Evolutionary conservation across 164 flowering plant species (phyloP).

Genomic region (Nymphaea thermarum): DNA sequence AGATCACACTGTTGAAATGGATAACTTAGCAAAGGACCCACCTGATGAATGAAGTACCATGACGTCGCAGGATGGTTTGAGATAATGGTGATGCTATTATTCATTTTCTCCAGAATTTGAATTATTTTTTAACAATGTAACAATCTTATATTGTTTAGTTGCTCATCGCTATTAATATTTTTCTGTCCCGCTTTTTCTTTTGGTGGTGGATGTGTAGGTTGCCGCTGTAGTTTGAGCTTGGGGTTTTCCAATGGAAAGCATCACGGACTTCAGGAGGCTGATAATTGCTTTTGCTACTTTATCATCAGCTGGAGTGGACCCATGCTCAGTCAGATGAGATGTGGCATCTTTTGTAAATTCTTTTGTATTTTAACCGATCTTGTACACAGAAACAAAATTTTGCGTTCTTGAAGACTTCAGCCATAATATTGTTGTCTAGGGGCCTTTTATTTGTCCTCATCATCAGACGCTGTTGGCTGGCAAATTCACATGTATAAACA

Average conservation of each 20-base stretch:
- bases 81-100: neutral
- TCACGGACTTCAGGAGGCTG: neutral
- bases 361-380: too few relatives aligned
- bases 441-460: too few relatives aligned
- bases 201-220: too few relatives aligned
- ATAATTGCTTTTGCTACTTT: neutral
- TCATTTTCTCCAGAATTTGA: neutral
- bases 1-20: constrained; percentile 14
- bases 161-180: too few relatives aligned
- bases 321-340: neutral
- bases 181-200: too few relatives aligned
- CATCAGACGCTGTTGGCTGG: too few relatives aligned
- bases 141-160: too few relatives aligned
- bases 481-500: too few relatives aligned
- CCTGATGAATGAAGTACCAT: neutral
- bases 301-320: neutral
- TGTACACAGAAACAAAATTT: too few relatives aligned
- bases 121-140: too few relatives aligned
- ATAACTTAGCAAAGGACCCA: neutral
- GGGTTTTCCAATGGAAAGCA: neutral
- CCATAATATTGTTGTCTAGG: too few relatives aligned
- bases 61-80: neutral
- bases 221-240: neutral
- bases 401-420: too few relatives aligned
- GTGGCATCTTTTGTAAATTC: neutral